Base-by-base conservation (phyloP, 1,139 yeast genomes). In the Hansenula anomala region DNA sequence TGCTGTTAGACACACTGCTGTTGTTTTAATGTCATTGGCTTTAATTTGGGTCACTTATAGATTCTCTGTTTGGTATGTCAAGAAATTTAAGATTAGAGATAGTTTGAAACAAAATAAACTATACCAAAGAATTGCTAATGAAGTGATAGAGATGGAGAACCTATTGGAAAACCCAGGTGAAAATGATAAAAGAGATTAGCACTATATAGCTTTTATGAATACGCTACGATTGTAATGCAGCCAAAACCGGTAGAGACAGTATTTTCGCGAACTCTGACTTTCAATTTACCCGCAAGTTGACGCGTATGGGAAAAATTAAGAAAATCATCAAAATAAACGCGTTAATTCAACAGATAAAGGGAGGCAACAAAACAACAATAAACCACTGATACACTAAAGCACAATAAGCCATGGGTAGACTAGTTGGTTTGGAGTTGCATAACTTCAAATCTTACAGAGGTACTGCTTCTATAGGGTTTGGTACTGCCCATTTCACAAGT, bases 391-490 rank as follows among this genome's bases (percentile, higher is more conserved):
- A 20, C 22, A 6, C 22, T 9, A 9, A 9, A 20, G 9, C 9
- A 20, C 9, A 7, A 13, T 42, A 13, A 17, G 13, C 6, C 4
- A 86, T 87, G 96, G 95, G 95, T 10, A 71, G 89, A 52, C 65
- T 87, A 27, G 64, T 80, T 23, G 92, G 92, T 4, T 59, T 88
- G 42, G 92, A 84, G 58, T 67, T 92, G 28, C 69, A 74, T 61
- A 88, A 94, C 62, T 92, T 92, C 76, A 92, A 92, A 64, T 89
- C 97, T 4, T 92, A 92, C 57, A 70, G 75, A 42, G 97, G 96
- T 0, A 73, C 75, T 0, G 73, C 88, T 18, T 68, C 73, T 10
- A 78, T 92, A 17, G 96, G 94, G 3, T 84, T 90, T 60, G 97
- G 96, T 2, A 69, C 78, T 7, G 77, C 95, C 2, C 73, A 74